Evolutionary conservation across 345 rosid species (phyloP).

Genomic region (Populus deltoides): DNA sequence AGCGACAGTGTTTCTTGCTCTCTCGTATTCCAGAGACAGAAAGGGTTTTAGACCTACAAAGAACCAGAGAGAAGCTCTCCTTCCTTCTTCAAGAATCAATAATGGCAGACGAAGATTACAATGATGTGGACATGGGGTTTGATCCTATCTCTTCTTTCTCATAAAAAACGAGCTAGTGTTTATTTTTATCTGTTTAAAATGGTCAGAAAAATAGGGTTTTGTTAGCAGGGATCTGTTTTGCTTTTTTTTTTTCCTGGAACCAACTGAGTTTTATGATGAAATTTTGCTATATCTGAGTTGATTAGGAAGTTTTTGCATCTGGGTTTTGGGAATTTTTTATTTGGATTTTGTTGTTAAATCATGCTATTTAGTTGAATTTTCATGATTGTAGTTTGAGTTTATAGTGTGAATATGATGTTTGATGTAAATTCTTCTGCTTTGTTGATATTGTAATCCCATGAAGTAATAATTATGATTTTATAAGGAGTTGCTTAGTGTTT

Average conservation of each 20-base stretch:
- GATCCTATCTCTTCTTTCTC: not conserved
- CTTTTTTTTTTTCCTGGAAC: not conserved
- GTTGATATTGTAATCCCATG: not conserved
- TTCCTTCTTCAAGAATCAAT: constrained; percentile 7
- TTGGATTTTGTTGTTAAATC: not conserved
- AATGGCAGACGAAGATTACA: constrained; percentile 83
- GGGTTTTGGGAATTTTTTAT: not conserved
- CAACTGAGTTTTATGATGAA: not conserved
- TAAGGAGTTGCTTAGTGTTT: not conserved
- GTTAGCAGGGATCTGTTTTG: not conserved
- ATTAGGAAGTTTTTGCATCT: not conserved
- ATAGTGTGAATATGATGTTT: not conserved
- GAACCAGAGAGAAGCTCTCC: not conserved
- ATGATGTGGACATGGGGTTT: constrained; percentile 60
- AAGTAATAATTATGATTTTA: not conserved
- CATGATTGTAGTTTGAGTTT: not conserved
- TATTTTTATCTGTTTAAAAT: not conserved
- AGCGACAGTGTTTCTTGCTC: not conserved
- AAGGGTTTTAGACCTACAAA: constrained; percentile 1
- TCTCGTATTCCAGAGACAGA: not conserved
- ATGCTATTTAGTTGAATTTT: not conserved
- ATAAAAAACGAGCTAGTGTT: not conserved
- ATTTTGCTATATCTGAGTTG: not conserved
- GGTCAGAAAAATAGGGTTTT: not conserved
- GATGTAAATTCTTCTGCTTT: not conserved